phyloP scores from a whole-genome alignment of 169 alveolate species.

The Plasmodium relictum region DNA sequence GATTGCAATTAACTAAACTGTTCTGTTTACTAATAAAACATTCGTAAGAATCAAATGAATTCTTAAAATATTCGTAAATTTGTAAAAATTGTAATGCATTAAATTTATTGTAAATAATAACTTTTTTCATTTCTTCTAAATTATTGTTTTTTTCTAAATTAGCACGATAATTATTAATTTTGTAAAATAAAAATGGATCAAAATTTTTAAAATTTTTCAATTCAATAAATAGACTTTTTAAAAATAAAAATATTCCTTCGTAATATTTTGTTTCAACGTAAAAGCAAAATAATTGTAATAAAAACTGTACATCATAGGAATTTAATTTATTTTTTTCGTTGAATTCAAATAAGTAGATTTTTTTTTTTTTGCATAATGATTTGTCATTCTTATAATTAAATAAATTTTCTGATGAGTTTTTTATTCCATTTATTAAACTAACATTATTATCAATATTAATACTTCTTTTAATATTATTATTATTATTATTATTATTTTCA shows the following conservation, averaged over 20 bases:
- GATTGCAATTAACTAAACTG: not conserved
- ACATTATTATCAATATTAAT: not conserved
- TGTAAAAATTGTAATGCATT: slow-evolving; percentile 53
- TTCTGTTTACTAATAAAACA: slow-evolving; percentile 23
- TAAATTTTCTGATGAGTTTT: not conserved
- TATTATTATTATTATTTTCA: not conserved
- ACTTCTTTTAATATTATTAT: too few relatives aligned
- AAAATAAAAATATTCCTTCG: slow-evolving; percentile 47
- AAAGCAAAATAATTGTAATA: slow-evolving; percentile 50
- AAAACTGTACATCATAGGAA: slow-evolving; percentile 17
- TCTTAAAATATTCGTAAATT: slow-evolving; percentile 54
- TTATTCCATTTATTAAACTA: not conserved
- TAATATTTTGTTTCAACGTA: slow-evolving; percentile 31
- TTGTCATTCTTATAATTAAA: not conserved
- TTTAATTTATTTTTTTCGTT: slow-evolving; percentile 31
- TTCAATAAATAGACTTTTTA: slow-evolving; percentile 51
- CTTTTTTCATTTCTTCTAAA: slow-evolving; percentile 1
- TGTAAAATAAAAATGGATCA: slow-evolving; percentile 40
- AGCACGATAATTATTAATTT: slow-evolving; percentile 12
- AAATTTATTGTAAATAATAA: slow-evolving; percentile 15
- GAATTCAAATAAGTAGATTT: not conserved
- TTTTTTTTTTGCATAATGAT: not conserved
- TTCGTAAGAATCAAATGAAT: slow-evolving; percentile 41
- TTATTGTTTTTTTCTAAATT: not conserved
- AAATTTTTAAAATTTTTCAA: slow-evolving; percentile 20